Conservation (phyloP, 208 protist species). For the Herpetomonas samuelpessoai region DNA sequence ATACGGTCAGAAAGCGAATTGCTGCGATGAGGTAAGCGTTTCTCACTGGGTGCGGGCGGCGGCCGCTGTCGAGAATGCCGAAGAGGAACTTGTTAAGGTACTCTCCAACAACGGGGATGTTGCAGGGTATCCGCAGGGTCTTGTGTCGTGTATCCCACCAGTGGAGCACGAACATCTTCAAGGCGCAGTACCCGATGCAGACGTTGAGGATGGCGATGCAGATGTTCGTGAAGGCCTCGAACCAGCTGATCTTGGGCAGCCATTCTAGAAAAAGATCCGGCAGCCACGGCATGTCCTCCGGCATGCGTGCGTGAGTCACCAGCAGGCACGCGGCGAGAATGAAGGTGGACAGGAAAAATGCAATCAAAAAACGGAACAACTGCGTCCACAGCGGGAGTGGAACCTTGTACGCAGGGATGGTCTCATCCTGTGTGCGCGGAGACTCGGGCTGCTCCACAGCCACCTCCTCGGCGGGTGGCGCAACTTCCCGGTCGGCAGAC, state of each 20-base stretch:
- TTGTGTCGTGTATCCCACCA: conserved; percentile 19
- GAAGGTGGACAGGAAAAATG: conserved; percentile 52
- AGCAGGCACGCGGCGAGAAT: conserved; percentile 57
- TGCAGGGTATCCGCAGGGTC: conserved; percentile 12
- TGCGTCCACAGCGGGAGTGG: conserved; percentile 72
- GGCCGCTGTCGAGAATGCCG: conserved; percentile 37
- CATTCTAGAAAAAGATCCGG: conserved; percentile 74
- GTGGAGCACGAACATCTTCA: conserved; percentile 73
- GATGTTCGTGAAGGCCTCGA: conserved; percentile 53
- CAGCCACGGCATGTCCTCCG: conserved; percentile 48
- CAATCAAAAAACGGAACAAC: conserved; percentile 46
- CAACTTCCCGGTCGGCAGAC: too few relatives aligned
- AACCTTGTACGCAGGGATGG: conserved; percentile 34
- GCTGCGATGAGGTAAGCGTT: conserved; percentile 39
- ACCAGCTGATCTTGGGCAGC: conserved; percentile 36
- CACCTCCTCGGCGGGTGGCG: too few relatives aligned
- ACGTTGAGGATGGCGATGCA: conserved; percentile 56
- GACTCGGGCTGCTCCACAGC: background rate
- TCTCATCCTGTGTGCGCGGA: background rate
- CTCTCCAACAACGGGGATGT: conserved; percentile 16
- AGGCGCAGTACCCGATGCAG: conserved; percentile 28
- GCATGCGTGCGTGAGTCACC: conserved; percentile 79
- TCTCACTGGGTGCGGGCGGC: conserved; percentile 30
- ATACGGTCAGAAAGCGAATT: conserved; percentile 75
- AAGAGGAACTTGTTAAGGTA: conserved; percentile 45